These are phyloP conservation scores for Millerago galiae DNA, from an alignment of 805 yeast species.

Conservation along the genomic window DNA sequence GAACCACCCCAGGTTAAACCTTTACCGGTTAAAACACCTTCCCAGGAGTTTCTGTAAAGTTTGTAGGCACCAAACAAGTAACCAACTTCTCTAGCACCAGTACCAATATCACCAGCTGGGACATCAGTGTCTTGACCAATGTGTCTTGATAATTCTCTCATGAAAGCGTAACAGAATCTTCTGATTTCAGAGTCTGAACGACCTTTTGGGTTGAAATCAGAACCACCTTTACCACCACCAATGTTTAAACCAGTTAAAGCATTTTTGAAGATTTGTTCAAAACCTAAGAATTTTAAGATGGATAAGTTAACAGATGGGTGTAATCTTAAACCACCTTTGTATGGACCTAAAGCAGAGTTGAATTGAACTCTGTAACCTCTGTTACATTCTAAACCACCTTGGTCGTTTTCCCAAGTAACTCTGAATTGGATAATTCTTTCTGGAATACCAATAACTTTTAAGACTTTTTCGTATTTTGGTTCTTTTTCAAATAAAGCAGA, in stretches of 20 bases:
- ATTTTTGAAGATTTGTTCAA: slow-evolving; percentile 97
- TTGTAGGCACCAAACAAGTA: slow-evolving; percentile 96
- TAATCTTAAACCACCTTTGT: slow-evolving; percentile 98
- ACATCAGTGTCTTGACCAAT: slow-evolving; percentile 97
- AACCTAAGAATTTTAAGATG: slow-evolving; percentile 92
- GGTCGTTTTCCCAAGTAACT: slow-evolving; percentile 96
- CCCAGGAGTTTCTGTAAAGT: slow-evolving; percentile 83
- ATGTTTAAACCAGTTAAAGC: slow-evolving; percentile 95
- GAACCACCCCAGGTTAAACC: slow-evolving; percentile 99
- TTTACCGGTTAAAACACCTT: slow-evolving; percentile 97
- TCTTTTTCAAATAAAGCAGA: slow-evolving; percentile 83
- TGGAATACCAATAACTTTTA: slow-evolving; percentile 88
- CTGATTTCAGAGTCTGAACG: slow-evolving; percentile 90
- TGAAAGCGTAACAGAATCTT: slow-evolving; percentile 92
- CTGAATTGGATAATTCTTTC: slow-evolving; percentile 96
- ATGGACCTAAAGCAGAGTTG: slow-evolving; percentile 97
- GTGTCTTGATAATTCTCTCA: slow-evolving; percentile 92
- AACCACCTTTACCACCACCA: slow-evolving; percentile 99
- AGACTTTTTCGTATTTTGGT: slow-evolving; percentile 84
- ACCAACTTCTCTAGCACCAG: slow-evolving; percentile 72
- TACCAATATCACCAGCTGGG: slow-evolving; percentile 99
- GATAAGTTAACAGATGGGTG: slow-evolving; percentile 96
- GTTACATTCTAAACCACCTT: slow-evolving; percentile 87
- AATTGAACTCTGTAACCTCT: slow-evolving; percentile 98
- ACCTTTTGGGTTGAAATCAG: slow-evolving; percentile 97